Evolutionary conservation across 371 early-diverging fungal species (phyloP), one percentile per base, ranked within the genome.

Genomic region (Gilbertella persicaria): DNA sequence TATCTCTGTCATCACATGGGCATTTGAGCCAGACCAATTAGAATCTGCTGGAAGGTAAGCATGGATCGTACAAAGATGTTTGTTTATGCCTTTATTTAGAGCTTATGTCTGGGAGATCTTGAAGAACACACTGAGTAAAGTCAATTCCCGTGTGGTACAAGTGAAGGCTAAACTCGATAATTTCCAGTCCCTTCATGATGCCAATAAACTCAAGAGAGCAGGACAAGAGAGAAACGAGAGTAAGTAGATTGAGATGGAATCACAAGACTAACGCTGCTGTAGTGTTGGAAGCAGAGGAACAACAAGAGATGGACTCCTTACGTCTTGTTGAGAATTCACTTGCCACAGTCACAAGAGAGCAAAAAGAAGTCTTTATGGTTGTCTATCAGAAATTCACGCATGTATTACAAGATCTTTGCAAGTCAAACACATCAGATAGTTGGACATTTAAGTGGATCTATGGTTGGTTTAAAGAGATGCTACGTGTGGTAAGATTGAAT

Each of bases 391-490:
- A 81, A 64, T 92, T 93, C 65, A 81, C 79, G 2, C 74, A 71
- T 13, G 63, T 83, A 8, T 67, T 93, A 14, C 69, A 76, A 50
- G 65, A 69, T 0, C 48, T 86, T 23, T 44, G 55, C 14, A 65
- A 73, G 4, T 59, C 72, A n/a, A 56, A 63, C 5, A 73, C 74
- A 16, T 45, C 70, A n/a, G n/a, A n/a, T 3, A 69, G 79, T 26
- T 77, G 78, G 45, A 75, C 75, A 30, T 86, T 82, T 64, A 78
- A 87, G 57, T 94, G 91, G 89, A 77, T 89, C 6, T 62, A 79
- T 64, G 93, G 95, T 19, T 87, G 89, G 79, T 92, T 88, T 75
- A 82, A 85, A 63, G 91, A 92, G 61, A 78, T 91, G 49, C 80
- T 88, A 50, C 86, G 94, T 56, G 52, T 64, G 62, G 79, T 78